Evolutionary conservation across 2,329 filamentous ascomycete species (phyloP).

Genomic region (Claviceps capensis): DNA sequence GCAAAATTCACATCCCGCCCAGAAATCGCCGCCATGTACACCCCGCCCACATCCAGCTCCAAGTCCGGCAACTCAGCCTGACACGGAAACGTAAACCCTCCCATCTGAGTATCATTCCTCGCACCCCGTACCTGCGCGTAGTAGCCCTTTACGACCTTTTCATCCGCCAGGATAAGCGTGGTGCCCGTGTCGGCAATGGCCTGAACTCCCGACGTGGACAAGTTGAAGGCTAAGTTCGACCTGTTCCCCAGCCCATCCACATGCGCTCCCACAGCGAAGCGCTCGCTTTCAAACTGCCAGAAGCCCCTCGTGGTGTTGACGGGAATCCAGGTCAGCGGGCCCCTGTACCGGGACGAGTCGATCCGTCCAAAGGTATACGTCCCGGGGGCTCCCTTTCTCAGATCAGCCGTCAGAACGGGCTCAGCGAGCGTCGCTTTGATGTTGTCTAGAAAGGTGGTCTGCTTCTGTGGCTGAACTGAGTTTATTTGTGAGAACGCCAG

Average conservation of each 20-base stretch:
- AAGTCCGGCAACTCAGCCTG: conserved; percentile 30
- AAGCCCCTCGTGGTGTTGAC: conserved; percentile 51
- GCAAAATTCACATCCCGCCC: conserved; percentile 41
- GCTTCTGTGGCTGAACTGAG: conserved; percentile 24
- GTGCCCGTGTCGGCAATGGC: conserved; percentile 45
- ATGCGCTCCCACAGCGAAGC: conserved; percentile 9
- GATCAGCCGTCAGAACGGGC: conserved; percentile 52
- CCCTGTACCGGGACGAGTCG: conserved; percentile 48
- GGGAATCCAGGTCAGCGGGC: conserved; percentile 45
- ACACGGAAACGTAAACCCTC: conserved; percentile 33
- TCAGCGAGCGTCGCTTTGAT: conserved; percentile 10
- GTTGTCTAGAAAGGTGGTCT: conserved; percentile 30
- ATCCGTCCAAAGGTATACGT: conserved; percentile 64
- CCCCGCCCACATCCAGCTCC: conserved; percentile 40
- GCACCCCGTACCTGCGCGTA: conserved; percentile 28
- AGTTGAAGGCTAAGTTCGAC: conserved; percentile 9
- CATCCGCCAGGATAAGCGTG: conserved; percentile 46
- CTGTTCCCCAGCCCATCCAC: not conserved
- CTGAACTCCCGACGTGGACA: conserved; percentile 27
- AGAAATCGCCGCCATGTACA: conserved; percentile 41
- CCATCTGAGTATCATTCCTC: conserved; percentile 21
- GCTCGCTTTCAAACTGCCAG: conserved; percentile 32
- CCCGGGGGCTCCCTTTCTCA: conserved; percentile 43
- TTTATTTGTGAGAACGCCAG: conserved; percentile 30
- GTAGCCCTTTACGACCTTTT: conserved; percentile 33